phyloP scores from a whole-genome alignment of 495 filamentous ascomycete species.

The Parathielavia hyrcaniae region DNA sequence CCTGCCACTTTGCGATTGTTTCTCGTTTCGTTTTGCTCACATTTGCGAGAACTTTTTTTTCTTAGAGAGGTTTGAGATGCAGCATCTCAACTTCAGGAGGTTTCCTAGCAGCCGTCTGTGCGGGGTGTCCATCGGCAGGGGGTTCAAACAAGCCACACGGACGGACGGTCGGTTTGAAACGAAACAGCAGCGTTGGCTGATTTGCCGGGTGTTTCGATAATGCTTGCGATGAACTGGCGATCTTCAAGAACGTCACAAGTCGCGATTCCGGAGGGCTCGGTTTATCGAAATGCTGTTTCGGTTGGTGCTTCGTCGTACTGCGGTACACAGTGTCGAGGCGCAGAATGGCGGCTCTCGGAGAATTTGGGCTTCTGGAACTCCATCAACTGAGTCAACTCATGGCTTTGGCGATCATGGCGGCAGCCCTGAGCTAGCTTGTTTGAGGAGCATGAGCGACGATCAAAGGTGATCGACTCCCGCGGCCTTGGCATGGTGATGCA shows the following conservation, averaged over 20 bases:
- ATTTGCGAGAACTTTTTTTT: background rate
- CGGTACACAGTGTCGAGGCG: background rate
- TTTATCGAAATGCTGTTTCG: background rate
- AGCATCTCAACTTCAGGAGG: background rate
- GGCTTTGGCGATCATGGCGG: background rate
- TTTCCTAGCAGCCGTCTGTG: constrained; percentile 6
- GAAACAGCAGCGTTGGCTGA: constrained; percentile 12
- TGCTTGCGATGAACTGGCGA: background rate
- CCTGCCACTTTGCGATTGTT: background rate
- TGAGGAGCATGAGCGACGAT: constrained; percentile 3
- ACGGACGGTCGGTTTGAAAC: constrained; percentile 18
- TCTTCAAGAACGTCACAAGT: background rate
- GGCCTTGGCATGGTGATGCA: background rate
- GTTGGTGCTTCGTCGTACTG: background rate
- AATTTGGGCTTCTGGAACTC: constrained; percentile 5
- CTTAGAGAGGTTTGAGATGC: background rate
- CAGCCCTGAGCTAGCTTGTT: background rate
- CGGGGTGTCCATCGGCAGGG: constrained; percentile 8
- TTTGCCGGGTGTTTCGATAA: constrained; percentile 7
- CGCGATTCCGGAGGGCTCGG: background rate
- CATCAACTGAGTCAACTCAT: no score
- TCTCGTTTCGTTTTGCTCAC: background rate
- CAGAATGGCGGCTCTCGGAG: background rate
- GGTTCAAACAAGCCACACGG: constrained; percentile 16
- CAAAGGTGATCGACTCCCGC: constrained; percentile 1